Evolutionary conservation across 2,329 filamentous ascomycete genomes (phyloP), one percentile per base, ranked within the genome.

Genomic region (Corniculantispora saksenae): DNA sequence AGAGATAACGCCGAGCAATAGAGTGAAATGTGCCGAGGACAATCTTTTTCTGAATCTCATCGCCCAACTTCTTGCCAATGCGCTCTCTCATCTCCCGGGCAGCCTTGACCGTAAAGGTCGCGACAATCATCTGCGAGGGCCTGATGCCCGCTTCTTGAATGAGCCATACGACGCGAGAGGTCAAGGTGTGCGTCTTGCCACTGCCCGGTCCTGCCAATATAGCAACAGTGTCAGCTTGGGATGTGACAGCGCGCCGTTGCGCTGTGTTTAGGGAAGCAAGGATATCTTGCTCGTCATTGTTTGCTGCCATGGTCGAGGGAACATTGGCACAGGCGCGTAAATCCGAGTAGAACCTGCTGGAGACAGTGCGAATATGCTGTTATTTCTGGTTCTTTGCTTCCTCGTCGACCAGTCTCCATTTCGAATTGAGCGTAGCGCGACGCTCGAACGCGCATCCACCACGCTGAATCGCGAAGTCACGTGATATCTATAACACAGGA

Each of bases 31-130:
- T 99, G 21, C 94, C 94, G 4, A 99, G 82, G 38, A 97, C 86
- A 68, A 99, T 83, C 71, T 89, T 91, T 63, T 85, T 89, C 73
- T 93, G 91, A 19, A 89, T 80, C 7, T 89, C 89, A 66, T 90
- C 85, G 1, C 93, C 93, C n/a, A 98, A 83, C n/a, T 92, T 84
- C 66, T 85, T 89, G 0, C 89, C 88, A 64, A 98, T 92, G 9
- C 94, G 87, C 73, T 93, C 89, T 72, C 93, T 93, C 94, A 99
- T 99, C 80, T 98, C 94, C 21, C 82, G 86, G 21, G 94, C 92
- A 1, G 95, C 94, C 77, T 98, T 98, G 76, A 97, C 93, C 2
- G 95, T 99, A 74, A 99, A 99, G 0, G 94, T 98, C 67, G 94
- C 95, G 66, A 97, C 94, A 66, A 99, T 89, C 72, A 98, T 89